These are phyloP conservation scores for Trichoderma pleuroti DNA, from an alignment of 2,329 filamentous ascomycete species.

Conservation along the genomic window DNA sequence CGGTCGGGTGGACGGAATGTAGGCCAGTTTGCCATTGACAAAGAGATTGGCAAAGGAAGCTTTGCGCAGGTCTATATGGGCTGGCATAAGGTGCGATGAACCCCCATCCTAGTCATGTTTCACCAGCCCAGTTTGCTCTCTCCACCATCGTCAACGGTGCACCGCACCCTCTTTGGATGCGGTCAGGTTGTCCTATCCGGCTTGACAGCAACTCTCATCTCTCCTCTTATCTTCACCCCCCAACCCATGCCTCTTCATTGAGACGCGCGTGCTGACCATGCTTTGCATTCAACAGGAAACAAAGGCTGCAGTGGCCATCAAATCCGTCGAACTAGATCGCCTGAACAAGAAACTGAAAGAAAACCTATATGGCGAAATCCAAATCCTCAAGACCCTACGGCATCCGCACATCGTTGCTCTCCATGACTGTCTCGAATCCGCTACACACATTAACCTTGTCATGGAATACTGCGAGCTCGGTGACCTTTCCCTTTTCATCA, in stretches of 20 bases:
- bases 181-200: background rate
- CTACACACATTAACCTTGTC: slow-evolving; percentile 86
- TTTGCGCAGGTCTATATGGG: slow-evolving; percentile 94
- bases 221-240: background rate
- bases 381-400: slow-evolving; percentile 87
- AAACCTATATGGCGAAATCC: slow-evolving; percentile 91
- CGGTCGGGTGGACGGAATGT: slow-evolving; percentile 42
- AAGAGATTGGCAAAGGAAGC: slow-evolving; percentile 94
- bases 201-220: background rate
- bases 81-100: slow-evolving; percentile 64
- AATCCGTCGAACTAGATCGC: slow-evolving; percentile 86
- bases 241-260: background rate
- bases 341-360: slow-evolving; percentile 95
- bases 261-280: slow-evolving; percentile 1
- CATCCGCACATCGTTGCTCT: slow-evolving; percentile 97
- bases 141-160: background rate
- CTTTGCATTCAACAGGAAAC: slow-evolving; percentile 54
- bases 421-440: slow-evolving; percentile 86
- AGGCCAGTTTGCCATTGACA: slow-evolving; percentile 76
- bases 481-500: slow-evolving; percentile 92
- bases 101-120: background rate
- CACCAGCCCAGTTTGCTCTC: background rate
- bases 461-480: slow-evolving; percentile 99
- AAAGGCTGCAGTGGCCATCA: slow-evolving; percentile 85
- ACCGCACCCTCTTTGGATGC: background rate